phyloP scores from a whole-genome alignment of 2,329 filamentous ascomycete genomes.

The Xylaria polymorpha region DNA sequence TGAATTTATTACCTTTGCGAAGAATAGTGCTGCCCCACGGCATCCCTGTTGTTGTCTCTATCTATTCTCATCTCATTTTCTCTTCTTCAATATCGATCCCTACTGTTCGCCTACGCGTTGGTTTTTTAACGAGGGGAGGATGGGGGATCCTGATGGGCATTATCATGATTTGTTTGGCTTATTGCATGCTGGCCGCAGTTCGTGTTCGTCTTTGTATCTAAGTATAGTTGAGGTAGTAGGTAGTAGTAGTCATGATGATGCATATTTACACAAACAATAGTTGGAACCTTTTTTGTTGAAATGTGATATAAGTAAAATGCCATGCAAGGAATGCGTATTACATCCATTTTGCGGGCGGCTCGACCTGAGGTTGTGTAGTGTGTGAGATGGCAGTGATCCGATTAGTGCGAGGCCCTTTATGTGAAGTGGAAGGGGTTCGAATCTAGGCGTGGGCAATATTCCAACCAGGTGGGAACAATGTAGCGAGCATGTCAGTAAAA shows the following conservation, averaged over 20 bases:
- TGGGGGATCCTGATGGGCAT: conserved; percentile 16
- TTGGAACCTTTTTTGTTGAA: not conserved
- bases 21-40: conserved; percentile 52
- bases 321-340: no score
- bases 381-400: no score
- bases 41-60: conserved; percentile 48
- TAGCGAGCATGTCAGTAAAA: no score
- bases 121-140: conserved; percentile 26
- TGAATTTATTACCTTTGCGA: conserved; percentile 27
- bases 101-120: conserved; percentile 31
- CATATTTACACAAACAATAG: not conserved
- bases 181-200: conserved; percentile 36
- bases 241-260: conserved; percentile 16
- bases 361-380: no score
- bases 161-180: conserved; percentile 27
- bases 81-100: conserved; percentile 21
- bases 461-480: no score
- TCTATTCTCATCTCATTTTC: conserved; percentile 33
- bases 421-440: conserved; percentile 30
- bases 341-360: no score
- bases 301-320: not conserved
- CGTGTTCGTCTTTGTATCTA: conserved; percentile 16
- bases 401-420: no score
- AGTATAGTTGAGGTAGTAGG: conserved; percentile 11
- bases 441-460: not conserved